Percentiles rank a stretch among this genome's conserved stretches.
Conservation (phyloP, 2,329 filamentous ascomycete genomes). For the Phaeosphaeria sp. region DNA sequence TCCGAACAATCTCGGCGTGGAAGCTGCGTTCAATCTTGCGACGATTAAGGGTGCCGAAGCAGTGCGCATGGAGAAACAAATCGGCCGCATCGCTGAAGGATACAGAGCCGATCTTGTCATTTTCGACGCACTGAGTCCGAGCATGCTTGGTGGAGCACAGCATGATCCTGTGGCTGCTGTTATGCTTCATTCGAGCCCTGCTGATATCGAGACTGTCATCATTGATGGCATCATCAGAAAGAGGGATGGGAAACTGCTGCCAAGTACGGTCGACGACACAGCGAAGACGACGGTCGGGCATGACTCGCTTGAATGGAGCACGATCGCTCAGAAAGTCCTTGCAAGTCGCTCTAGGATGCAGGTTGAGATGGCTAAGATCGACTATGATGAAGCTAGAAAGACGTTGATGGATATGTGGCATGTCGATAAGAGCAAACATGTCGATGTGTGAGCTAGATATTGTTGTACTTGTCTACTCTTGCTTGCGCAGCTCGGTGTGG, state of each 20-base stretch:
- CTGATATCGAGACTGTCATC: slow-evolving; percentile 54
- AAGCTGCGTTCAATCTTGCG: slow-evolving; percentile 58
- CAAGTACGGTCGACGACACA: slow-evolving; percentile 29
- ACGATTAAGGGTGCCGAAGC: slow-evolving; percentile 57
- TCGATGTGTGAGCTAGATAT: slow-evolving; percentile 7
- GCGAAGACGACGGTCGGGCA: slow-evolving; percentile 18
- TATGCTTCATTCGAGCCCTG: slow-evolving; percentile 51
- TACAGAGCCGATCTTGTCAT: slow-evolving; percentile 59
- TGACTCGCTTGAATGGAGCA: slow-evolving; percentile 35
- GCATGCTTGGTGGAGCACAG: slow-evolving; percentile 52
- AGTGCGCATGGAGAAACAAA: slow-evolving; percentile 49
- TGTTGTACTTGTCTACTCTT: too few species aligned
- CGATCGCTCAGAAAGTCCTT: slow-evolving; percentile 39
- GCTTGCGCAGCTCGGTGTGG: too few species aligned
- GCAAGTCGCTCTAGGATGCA: slow-evolving; percentile 38
- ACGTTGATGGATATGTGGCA: slow-evolving; percentile 26
- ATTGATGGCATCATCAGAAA: slow-evolving; percentile 54
- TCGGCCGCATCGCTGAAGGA: slow-evolving; percentile 56
- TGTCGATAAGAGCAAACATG: slow-evolving; percentile 21
- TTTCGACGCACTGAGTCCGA: slow-evolving; percentile 52
- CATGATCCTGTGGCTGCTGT: slow-evolving; percentile 54
- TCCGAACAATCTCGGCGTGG: slow-evolving; percentile 52
- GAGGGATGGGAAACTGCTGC: slow-evolving; percentile 36
- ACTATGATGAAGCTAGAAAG: slow-evolving; percentile 27
- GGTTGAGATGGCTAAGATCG: slow-evolving; percentile 37